These are phyloP conservation scores for Fusarium hainanense DNA, from an alignment of 2,329 filamentous ascomycete species.

Conservation along the genomic window DNA sequence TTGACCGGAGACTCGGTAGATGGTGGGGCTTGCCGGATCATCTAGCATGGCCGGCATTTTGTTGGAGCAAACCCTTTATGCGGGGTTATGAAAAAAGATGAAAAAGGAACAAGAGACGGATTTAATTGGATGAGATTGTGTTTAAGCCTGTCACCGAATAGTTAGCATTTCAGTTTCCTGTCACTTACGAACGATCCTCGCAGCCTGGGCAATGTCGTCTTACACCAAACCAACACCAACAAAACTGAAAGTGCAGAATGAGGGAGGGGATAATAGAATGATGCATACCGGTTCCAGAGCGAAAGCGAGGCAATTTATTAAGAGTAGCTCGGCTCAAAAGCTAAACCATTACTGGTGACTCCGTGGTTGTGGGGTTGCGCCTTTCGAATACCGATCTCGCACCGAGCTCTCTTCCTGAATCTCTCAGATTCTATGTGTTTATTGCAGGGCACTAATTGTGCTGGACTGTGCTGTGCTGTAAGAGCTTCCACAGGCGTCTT, in stretches of 20 bases:
- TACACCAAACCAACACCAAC: constrained; percentile 31
- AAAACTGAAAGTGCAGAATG: constrained; percentile 16
- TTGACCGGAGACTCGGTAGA: constrained; percentile 75
- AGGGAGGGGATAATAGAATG: constrained; percentile 12
- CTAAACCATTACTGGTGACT: constrained; percentile 35
- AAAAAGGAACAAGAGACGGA: background rate
- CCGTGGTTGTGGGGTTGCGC: constrained; percentile 27
- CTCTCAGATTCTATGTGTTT: constrained; percentile 13
- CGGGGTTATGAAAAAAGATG: constrained; percentile 1
- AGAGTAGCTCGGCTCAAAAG: constrained; percentile 24
- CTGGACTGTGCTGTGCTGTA: constrained; percentile 5
- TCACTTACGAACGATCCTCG: constrained; percentile 12
- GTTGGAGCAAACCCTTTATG: constrained; percentile 32
- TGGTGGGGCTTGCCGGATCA: constrained; percentile 76
- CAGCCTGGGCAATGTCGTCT: constrained; percentile 17
- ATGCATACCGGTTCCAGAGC: constrained; percentile 29
- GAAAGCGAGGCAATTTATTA: constrained; percentile 32
- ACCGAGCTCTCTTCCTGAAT: constrained; percentile 24
- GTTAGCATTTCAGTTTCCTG: constrained; percentile 18
- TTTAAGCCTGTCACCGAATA: constrained; percentile 2
- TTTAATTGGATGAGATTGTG: constrained; percentile 18
- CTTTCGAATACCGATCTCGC: constrained; percentile 35
- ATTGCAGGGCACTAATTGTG: constrained; percentile 11
- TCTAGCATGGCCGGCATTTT: constrained; percentile 83
- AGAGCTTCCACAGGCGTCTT: background rate